Evolutionary conservation across 2,329 filamentous ascomycete genomes (phyloP), one percentile per base, ranked within the genome.

Genomic region (Scytalidium lignicola): DNA sequence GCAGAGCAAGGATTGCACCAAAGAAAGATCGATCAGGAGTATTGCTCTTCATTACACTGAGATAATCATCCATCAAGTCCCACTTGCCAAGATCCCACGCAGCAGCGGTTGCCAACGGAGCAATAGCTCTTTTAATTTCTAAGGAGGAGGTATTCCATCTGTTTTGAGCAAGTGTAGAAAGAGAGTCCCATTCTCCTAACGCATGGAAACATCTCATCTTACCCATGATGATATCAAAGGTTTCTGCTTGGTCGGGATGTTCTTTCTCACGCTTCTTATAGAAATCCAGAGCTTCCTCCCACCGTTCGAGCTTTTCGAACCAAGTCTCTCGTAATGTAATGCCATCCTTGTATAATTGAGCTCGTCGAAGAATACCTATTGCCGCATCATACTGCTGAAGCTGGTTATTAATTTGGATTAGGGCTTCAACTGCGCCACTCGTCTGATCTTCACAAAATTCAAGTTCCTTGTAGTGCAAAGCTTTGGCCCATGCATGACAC

Each of bases 361-460:
- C 93, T 70, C 96, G 96, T 45, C 93, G 85, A 50, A 99, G 76
- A 52, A 99, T 99, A 68, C 93, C 93, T 59, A 99, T 97, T 40
- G 93, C 95, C 26, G 93, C 95, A 69, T 99, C 93, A 7, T 93
- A 96, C 67, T 99, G 93, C 66, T 99, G 93, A 6, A 99, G 79
- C 66, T 99, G 92, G 65, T 99, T 99, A 71, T 99, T 99, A 74
- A 99, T 99, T 55, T 92, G 93, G 60, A 99, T 99, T 51, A 99
- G 75, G 7, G 95, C 95, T 69, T 99, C 93, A 1, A 99, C 93
- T 2, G 92, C 91, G 50, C 88, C 89, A 17, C 90, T 90, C 65
- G 92, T 97, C 66, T 97, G 93, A 65, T 99, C 95, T 58, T 96
- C 92, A 51, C 97, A 82, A 66, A 99, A 99, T 65, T 99, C 95